phyloP scores from a whole-genome alignment of 306 rosid species.

The Quercus agrifolia region DNA sequence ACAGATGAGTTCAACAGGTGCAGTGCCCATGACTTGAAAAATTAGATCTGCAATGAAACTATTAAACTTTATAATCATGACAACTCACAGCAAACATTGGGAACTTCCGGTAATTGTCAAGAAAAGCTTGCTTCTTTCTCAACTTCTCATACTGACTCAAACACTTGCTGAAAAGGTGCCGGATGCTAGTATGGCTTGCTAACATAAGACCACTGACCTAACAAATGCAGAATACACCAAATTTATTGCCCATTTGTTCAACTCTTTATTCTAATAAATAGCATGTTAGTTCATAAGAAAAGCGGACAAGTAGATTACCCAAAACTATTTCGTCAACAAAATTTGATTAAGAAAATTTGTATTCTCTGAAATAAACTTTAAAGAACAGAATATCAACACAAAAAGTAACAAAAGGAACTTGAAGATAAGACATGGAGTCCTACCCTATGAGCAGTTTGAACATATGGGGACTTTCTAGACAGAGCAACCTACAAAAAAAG shows the following conservation, averaged over 20 bases:
- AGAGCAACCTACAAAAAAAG: slow-evolving; percentile 72
- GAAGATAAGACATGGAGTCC: slow-evolving; percentile 9
- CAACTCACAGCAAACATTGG: slow-evolving; percentile 97
- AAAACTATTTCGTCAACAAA: neutral
- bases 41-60: slow-evolving; percentile 7
- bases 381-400: neutral
- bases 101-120: slow-evolving; percentile 94
- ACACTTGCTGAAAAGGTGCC: slow-evolving; percentile 96
- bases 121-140: slow-evolving; percentile 98
- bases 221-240: slow-evolving; percentile 25
- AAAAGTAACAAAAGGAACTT: neutral
- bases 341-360: neutral
- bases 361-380: neutral
- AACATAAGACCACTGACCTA: slow-evolving; percentile 99
- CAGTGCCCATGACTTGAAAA: neutral
- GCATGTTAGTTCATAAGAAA: neutral
- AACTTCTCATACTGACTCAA: slow-evolving; percentile 92
- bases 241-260: neutral
- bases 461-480: slow-evolving; percentile 97
- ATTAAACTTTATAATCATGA: neutral
- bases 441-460: slow-evolving; percentile 97
- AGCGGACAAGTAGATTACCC: neutral
- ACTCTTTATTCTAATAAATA: neutral
- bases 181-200: slow-evolving; percentile 96
- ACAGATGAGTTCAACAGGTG: neutral